These are phyloP conservation scores for Setomelanomma holmii DNA, from an alignment of 2,329 filamentous ascomycete species.

Conservation along the genomic window DNA sequence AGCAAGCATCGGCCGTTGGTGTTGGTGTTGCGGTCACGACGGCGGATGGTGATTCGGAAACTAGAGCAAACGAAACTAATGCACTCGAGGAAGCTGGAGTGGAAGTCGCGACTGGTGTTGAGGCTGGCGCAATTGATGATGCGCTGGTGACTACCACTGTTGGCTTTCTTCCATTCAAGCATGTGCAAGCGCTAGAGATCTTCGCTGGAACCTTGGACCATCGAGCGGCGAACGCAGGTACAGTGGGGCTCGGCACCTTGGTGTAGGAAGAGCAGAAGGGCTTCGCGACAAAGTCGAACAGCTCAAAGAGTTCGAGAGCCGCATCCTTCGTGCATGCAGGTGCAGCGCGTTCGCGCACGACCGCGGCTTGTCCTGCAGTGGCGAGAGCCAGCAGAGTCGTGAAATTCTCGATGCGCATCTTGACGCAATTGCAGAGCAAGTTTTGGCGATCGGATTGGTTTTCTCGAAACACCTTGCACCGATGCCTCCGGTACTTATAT, in stretches of 20 bases:
- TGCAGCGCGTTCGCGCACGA: conserved; percentile 7
- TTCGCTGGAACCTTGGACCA: conserved; percentile 14
- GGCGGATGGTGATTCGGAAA: conserved; percentile 1
- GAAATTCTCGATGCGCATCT: not conserved
- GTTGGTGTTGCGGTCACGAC: conserved; percentile 1
- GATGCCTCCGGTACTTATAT: too few relatives aligned
- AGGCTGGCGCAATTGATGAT: not conserved
- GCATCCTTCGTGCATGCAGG: conserved; percentile 12
- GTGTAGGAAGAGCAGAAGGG: conserved; percentile 18
- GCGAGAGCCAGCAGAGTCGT: conserved; percentile 14
- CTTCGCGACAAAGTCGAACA: conserved; percentile 13
- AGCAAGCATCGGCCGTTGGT: conserved; percentile 14
- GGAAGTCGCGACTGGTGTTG: not conserved
- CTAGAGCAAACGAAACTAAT: not conserved
- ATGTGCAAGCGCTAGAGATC: too few relatives aligned
- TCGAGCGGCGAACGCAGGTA: conserved; percentile 16
- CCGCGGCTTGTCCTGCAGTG: conserved; percentile 12
- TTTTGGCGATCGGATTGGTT: too few relatives aligned
- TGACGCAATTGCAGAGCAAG: not conserved
- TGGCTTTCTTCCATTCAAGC: too few relatives aligned
- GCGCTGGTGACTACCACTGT: too few relatives aligned
- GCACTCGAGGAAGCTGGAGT: not conserved
- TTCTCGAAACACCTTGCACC: not conserved
- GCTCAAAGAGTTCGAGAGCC: conserved; percentile 14
- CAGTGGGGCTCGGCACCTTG: conserved; percentile 9